Evolutionary conservation across 2,329 filamentous ascomycete species (phyloP).

Genomic region (Delphinella strobiligena): DNA sequence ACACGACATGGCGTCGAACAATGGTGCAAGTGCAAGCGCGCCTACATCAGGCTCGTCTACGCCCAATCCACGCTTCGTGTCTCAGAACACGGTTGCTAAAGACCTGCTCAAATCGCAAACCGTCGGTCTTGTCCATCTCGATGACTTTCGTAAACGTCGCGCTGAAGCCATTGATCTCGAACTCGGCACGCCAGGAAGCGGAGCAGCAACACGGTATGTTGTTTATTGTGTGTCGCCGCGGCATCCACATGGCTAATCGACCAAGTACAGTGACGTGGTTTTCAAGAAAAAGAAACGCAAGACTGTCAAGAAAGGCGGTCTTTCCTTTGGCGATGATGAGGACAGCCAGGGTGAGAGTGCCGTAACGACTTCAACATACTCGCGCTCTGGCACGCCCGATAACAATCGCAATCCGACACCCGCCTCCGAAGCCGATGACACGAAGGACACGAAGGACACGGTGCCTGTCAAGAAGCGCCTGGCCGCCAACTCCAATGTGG

Average conservation of each 20-base stretch:
- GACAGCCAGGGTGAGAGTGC: too few relatives aligned
- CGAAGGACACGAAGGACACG: too few relatives aligned
- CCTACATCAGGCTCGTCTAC: slow-evolving; percentile 12
- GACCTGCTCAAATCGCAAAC: slow-evolving; percentile 76
- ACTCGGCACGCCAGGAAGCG: slow-evolving; percentile 38
- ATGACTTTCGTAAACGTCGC: slow-evolving; percentile 90
- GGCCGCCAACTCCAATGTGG: slow-evolving; percentile 49
- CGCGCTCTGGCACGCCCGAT: too few relatives aligned
- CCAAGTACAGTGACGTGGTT: slow-evolving; percentile 44
- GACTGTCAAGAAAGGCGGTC: slow-evolving; percentile 42
- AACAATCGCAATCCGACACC: slow-evolving; percentile 2
- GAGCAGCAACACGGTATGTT: slow-evolving; percentile 43
- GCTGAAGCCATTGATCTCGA: slow-evolving; percentile 77
- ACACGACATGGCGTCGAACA: slow-evolving; percentile 9
- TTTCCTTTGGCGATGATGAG: slow-evolving; percentile 60
- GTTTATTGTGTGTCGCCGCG: slow-evolving; percentile 34
- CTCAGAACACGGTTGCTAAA: slow-evolving; percentile 64
- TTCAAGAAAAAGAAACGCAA: slow-evolving; percentile 48
- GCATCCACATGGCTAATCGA: slow-evolving; percentile 32
- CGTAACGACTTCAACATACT: neutral
- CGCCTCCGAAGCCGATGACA: slow-evolving; percentile 4
- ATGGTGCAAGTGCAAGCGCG: neutral
- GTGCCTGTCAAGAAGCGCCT: slow-evolving; percentile 40
- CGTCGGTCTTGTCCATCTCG: slow-evolving; percentile 80
- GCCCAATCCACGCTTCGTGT: slow-evolving; percentile 50